phyloP scores from a whole-genome alignment of 495 filamentous ascomycete genomes.

The Delitschia confertaspora region DNA sequence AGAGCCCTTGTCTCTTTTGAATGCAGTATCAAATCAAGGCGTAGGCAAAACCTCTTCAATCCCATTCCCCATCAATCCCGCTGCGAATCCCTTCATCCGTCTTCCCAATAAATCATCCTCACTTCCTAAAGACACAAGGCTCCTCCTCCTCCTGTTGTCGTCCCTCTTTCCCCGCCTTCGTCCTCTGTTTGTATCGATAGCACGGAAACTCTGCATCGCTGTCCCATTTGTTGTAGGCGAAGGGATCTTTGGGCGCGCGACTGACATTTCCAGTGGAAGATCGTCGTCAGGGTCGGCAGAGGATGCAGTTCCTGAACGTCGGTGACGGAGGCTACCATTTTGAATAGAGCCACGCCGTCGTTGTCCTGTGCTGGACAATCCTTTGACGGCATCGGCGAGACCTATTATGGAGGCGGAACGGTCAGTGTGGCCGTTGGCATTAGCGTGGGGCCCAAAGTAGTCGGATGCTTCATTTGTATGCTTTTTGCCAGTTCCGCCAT shows the following conservation, averaged over 20 bases:
- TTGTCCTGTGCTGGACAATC: slow-evolving; percentile 5
- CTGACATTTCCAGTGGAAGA: slow-evolving; percentile 67
- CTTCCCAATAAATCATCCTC: slow-evolving; percentile 75
- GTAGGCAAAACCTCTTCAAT: slow-evolving; percentile 32
- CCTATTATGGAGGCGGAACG: slow-evolving; percentile 8
- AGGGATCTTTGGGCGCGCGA: slow-evolving; percentile 29
- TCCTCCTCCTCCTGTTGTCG: slow-evolving; percentile 43
- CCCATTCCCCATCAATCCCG: slow-evolving; percentile 62
- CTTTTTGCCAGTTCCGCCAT: slow-evolving; percentile 2
- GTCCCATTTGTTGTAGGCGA: background rate
- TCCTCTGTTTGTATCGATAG: slow-evolving; percentile 18
- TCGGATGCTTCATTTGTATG: no score
- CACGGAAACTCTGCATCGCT: slow-evolving; percentile 8
- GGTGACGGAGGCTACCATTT: slow-evolving; percentile 30
- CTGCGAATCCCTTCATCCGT: slow-evolving; percentile 76
- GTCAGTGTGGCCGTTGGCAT: no score
- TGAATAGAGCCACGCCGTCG: no score
- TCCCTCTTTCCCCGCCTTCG: slow-evolving; percentile 33
- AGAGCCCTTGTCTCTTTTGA: no score
- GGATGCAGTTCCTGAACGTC: slow-evolving; percentile 45
- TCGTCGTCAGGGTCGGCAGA: slow-evolving; percentile 76
- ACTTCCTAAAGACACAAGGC: slow-evolving; percentile 66
- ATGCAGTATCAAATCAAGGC: no score
- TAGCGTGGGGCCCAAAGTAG: no score
- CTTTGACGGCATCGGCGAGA: slow-evolving; percentile 14